Conservation (phyloP, 768 basidiomycete genomes). For the Boletus edulis region DNA sequence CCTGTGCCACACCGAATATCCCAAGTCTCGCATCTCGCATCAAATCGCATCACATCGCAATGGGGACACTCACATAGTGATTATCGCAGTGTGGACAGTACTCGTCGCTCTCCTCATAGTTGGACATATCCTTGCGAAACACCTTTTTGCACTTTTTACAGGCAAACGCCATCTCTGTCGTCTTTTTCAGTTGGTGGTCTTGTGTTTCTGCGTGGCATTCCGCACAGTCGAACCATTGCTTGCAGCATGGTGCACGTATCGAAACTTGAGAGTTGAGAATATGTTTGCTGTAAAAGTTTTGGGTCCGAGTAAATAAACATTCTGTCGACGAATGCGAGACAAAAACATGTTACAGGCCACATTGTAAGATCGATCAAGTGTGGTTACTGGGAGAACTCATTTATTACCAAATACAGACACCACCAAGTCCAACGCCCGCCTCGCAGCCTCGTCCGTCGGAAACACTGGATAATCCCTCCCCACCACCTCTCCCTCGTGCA, state of each 20-base stretch:
- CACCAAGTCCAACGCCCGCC: background rate
- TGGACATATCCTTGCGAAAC: constrained; percentile 91
- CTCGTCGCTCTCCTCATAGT: constrained; percentile 96
- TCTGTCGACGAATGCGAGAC: background rate
- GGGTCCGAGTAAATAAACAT: background rate
- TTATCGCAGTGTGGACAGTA: constrained; percentile 99
- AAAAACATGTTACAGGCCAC: constrained; percentile 25
- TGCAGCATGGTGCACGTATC: constrained; percentile 96
- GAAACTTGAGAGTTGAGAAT: constrained; percentile 95
- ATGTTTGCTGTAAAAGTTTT: constrained; percentile 67
- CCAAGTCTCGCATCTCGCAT: background rate
- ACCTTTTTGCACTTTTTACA: constrained; percentile 95
- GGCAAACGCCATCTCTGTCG: constrained; percentile 79
- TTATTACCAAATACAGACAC: constrained; percentile 1
- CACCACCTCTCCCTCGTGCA: too few relatives aligned
- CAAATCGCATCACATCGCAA: background rate
- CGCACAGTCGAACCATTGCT: constrained; percentile 95
- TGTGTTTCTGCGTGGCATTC: constrained; percentile 90
- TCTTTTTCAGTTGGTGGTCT: constrained; percentile 69
- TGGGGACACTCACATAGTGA: constrained; percentile 79
- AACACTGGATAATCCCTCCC: too few relatives aligned
- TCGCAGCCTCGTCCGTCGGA: too few relatives aligned
- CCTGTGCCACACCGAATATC: constrained; percentile 53
- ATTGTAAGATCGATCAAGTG: constrained; percentile 6
- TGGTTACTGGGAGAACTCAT: background rate